A percentile compares a stretch with the other conserved stretches of the same genome.
These are phyloP conservation scores for Aspergillus pseudonomiae DNA, from an alignment of 2,329 filamentous ascomycete species.

Conservation along the genomic window DNA sequence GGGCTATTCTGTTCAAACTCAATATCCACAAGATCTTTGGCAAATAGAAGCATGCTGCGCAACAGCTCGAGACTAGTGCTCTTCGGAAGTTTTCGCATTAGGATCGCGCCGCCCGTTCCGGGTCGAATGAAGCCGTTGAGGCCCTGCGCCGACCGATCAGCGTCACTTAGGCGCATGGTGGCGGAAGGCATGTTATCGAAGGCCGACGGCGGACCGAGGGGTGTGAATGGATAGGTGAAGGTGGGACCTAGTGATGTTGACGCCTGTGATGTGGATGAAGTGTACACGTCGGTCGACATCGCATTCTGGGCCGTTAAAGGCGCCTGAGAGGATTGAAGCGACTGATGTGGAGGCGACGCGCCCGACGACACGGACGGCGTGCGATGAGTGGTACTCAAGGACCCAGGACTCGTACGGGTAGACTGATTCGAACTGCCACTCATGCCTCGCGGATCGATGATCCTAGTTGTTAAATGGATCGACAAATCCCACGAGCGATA, in stretches of 20 bases:
- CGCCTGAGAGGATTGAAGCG: slow-evolving; percentile 37
- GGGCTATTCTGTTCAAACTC: slow-evolving; percentile 59
- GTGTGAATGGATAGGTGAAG: slow-evolving; percentile 43
- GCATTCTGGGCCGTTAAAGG: slow-evolving; percentile 45
- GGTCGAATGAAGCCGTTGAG: slow-evolving; percentile 39
- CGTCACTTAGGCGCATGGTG: slow-evolving; percentile 40
- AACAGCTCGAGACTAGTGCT: slow-evolving; percentile 62
- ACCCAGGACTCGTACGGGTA: slow-evolving; percentile 46
- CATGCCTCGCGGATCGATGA: slow-evolving; percentile 38
- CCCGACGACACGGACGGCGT: slow-evolving; percentile 44
- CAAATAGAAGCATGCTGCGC: slow-evolving; percentile 66
- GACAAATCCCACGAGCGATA: slow-evolving; percentile 17
- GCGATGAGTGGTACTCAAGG: slow-evolving; percentile 43
- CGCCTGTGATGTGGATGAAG: slow-evolving; percentile 40
- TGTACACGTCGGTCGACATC: slow-evolving; percentile 49
- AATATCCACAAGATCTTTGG: slow-evolving; percentile 63
- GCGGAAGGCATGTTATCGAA: slow-evolving; percentile 35
- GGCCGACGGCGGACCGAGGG: slow-evolving; percentile 40
- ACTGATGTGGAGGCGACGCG: slow-evolving; percentile 41
- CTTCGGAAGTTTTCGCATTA: slow-evolving; percentile 62
- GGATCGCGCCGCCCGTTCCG: slow-evolving; percentile 46
- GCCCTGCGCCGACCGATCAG: slow-evolving; percentile 39
- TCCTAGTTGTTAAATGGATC: slow-evolving; percentile 16
- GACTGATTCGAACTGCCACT: slow-evolving; percentile 46
- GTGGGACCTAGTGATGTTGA: slow-evolving; percentile 36